Evolutionary conservation across 176 grass and related monocot genomes (phyloP).

Genomic region (Dactylis glomerata): DNA sequence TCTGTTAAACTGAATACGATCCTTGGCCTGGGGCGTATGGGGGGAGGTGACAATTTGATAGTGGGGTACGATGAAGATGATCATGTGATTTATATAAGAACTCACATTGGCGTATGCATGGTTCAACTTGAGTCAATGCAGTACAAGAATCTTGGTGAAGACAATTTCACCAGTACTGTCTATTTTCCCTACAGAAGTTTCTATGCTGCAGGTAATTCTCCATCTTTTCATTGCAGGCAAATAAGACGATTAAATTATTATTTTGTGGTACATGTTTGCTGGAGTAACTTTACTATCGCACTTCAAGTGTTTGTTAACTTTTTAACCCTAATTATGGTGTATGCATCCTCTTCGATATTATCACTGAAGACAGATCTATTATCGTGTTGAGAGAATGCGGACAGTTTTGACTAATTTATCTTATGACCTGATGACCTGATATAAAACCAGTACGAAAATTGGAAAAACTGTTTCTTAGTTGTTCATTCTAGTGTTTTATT

Average conservation of each 20-base stretch:
- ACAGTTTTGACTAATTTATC: neutral
- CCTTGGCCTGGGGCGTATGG: neutral
- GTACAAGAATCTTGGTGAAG: constrained; percentile 19
- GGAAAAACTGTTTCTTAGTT: neutral
- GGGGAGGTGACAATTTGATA: constrained; percentile 6
- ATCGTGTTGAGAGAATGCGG: neutral
- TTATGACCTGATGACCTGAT: neutral
- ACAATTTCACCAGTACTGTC: neutral
- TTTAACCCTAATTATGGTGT: neutral
- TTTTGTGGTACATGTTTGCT: neutral
- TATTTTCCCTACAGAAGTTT: constrained; percentile 39
- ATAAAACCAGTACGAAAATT: neutral
- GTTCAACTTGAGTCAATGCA: constrained; percentile 19
- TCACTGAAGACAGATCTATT: neutral
- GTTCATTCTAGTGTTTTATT: neutral
- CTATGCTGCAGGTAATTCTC: constrained; percentile 10
- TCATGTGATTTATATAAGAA: constrained; percentile 22
- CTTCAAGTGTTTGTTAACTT: neutral
- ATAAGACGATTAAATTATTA: neutral
- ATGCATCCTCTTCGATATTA: neutral
- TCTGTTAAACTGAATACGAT: neutral
- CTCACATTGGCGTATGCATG: neutral
- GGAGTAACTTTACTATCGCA: neutral
- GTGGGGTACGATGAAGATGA: constrained; percentile 27
- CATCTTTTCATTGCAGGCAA: neutral